Percentiles rank a stretch among this genome's conserved stretches.
Conservation (phyloP, 2,329 filamentous ascomycete species). For the Ophiognomonia clavigignenti-juglandacearum region DNA sequence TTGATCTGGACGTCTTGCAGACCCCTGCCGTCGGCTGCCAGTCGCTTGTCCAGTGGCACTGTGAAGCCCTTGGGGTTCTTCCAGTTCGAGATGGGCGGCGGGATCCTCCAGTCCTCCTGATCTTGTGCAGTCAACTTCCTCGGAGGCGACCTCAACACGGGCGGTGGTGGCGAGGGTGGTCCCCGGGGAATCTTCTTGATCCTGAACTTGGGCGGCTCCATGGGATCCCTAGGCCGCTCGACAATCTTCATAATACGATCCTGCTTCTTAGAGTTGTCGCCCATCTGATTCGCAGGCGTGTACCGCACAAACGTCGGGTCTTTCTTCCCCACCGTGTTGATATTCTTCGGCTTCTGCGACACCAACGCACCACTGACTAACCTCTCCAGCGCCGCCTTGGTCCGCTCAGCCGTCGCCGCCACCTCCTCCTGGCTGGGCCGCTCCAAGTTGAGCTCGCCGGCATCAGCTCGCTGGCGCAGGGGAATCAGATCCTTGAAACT, state of each 20-base stretch:
- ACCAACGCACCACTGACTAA: conserved; percentile 82
- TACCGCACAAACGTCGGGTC: conserved; percentile 94
- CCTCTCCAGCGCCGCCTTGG: conserved; percentile 76
- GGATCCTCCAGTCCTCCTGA: conserved; percentile 81
- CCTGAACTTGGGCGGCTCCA: conserved; percentile 98
- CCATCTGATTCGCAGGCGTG: conserved; percentile 96
- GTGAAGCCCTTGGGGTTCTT: conserved; percentile 99
- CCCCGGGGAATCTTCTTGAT: conserved; percentile 97
- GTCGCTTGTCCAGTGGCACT: conserved; percentile 87
- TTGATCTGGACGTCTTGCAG: conserved; percentile 94
- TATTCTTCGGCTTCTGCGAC: conserved; percentile 92
- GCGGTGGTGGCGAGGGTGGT: conserved; percentile 86
- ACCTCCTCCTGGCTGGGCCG: conserved; percentile 83
- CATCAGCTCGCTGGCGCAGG: conserved; percentile 84
- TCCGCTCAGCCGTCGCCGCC: conserved; percentile 77
- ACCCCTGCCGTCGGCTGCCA: conserved; percentile 88
- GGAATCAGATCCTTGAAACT: conserved; percentile 98
- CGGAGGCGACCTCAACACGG: conserved; percentile 91
- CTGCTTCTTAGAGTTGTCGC: conserved; percentile 76
- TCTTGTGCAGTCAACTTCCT: conserved; percentile 94
- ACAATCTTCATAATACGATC: conserved; percentile 99
- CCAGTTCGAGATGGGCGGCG: conserved; percentile 91
- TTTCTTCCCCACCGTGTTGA: conserved; percentile 72
- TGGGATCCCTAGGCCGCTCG: conserved; percentile 85
- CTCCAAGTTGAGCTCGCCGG: conserved; percentile 83